Percentiles rank a stretch among this genome's conserved stretches.
These are phyloP conservation scores for Trichoderma koningii DNA, from an alignment of 2,329 filamentous ascomycete species.

Conservation along the genomic window DNA sequence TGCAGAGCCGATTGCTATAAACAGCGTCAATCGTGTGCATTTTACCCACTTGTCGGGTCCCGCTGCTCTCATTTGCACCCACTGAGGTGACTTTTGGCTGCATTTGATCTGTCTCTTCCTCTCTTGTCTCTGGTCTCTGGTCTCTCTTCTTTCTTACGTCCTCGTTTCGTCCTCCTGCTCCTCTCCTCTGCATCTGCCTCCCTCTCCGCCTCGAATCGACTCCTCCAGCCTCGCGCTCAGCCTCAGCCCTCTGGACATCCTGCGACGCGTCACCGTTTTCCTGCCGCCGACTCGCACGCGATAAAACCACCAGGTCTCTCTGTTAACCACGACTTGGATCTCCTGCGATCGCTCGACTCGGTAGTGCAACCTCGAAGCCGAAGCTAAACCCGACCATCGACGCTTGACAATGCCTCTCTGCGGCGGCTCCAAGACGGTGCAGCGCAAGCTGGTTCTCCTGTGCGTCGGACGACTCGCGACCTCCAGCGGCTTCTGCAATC, in stretches of 20 bases:
- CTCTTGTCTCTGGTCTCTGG: constrained; percentile 10
- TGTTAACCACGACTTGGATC: not conserved
- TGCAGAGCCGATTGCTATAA: constrained; percentile 17
- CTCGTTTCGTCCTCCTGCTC: constrained; percentile 11
- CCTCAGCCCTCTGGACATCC: not conserved
- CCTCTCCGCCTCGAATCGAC: constrained; percentile 5
- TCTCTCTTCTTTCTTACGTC: not conserved
- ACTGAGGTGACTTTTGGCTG: constrained; percentile 15
- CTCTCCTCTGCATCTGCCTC: not conserved
- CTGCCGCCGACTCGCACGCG: not conserved
- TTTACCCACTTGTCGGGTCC: constrained; percentile 17
- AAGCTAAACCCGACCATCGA: not conserved
- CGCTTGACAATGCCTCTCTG: constrained; percentile 46
- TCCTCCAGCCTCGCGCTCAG: constrained; percentile 13
- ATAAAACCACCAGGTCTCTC: not conserved
- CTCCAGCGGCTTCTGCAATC: not conserved
- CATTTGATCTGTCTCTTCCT: not conserved
- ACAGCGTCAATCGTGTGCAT: constrained; percentile 12
- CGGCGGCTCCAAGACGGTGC: constrained; percentile 78
- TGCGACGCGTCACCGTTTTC: constrained; percentile 4
- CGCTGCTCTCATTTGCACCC: constrained; percentile 17
- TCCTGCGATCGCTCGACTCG: not conserved
- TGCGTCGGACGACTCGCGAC: constrained; percentile 42
- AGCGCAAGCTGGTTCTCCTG: constrained; percentile 95
- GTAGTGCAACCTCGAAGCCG: too few relatives aligned